Evolutionary conservation across 1,284 basidiomycete species (phyloP), one percentile per base, ranked within the genome.

Genomic region (Prillingera fragicola): DNA sequence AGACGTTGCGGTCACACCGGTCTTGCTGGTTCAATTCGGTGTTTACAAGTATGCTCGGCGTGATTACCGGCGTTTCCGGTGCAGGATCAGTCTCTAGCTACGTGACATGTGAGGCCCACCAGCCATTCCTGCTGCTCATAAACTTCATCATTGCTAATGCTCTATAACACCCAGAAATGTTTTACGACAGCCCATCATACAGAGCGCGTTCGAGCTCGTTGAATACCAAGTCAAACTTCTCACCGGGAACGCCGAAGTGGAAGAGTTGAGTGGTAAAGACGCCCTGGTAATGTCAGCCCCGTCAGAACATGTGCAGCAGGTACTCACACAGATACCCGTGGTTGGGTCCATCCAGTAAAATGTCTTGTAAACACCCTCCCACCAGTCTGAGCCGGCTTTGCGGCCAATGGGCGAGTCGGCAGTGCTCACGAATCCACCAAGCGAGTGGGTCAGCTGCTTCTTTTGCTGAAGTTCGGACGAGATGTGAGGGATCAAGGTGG

Each of bases 341-440:
- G 36, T 43, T 5, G 63, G 63, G 44, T 63, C 63, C 24, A 65
- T 41, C 60, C 61, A 63, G 48, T 54, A 63, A 38, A 55, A 43
- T 4, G 60, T 63, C 47, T 59, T 57, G n/a, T 55, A 55, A 31
- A 60, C 58, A 32, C 49, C 49, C 27, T 44, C 45, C 63, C 63
- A 65, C 37, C 40, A 45, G 19, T 48, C 57, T 19, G 48, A 54
- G 17, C 47, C 51, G 18, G 33, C 44, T 33, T 54, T 55, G 43
- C 62, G 49, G 8, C 60, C 55, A n/a, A 34, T 32, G 1, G 50
- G 41, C 8, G 32, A 43, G 29, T 54, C 55, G 22, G 24, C 41
- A 3, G 39, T 36, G 36, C 42, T 45, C 23, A 59, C 17, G 23
- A 52, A 40, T 4, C 45, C 41, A 0, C 50, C 59, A 10, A 56